Evolutionary conservation across 2,329 filamentous ascomycete species (phyloP).

Genomic region (Coniochaeta sp.): DNA sequence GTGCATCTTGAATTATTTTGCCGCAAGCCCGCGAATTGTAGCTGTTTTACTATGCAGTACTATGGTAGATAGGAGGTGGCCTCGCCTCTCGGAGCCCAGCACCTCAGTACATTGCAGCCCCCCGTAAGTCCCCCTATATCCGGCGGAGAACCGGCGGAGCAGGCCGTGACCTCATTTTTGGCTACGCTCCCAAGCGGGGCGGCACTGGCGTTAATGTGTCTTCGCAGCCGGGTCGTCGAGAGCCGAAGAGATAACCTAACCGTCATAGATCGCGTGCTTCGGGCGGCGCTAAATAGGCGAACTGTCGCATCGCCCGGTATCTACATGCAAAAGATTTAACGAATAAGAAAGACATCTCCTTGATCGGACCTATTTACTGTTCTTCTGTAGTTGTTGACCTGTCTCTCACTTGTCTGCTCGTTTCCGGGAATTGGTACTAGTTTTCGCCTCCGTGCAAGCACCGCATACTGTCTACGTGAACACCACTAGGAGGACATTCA

Average conservation of each 20-base stretch:
- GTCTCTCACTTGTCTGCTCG: not conserved
- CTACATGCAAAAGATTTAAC: not conserved
- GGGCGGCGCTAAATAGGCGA: not conserved
- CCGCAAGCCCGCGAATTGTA: no score
- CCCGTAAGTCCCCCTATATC: not conserved
- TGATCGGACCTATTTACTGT: not conserved
- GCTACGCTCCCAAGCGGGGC: not conserved
- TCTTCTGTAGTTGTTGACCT: not conserved
- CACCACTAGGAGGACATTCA: not conserved
- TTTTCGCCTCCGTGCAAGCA: not conserved
- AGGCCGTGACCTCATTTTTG: not conserved
- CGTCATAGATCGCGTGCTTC: not conserved
- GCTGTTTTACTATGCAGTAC: no score
- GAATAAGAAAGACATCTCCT: not conserved
- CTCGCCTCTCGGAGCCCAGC: no score
- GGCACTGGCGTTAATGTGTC: not conserved
- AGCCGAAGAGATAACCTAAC: not conserved
- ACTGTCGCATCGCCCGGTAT: not conserved
- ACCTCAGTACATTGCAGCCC: no score
- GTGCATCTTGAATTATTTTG: no score
- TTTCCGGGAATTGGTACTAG: not conserved
- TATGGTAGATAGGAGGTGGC: no score
- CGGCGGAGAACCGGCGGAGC: not conserved
- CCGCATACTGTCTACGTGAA: not conserved
- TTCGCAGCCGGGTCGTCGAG: not conserved